phyloP scores from a whole-genome alignment of 495 filamentous ascomycete genomes.

The Penicillium pulvis region DNA sequence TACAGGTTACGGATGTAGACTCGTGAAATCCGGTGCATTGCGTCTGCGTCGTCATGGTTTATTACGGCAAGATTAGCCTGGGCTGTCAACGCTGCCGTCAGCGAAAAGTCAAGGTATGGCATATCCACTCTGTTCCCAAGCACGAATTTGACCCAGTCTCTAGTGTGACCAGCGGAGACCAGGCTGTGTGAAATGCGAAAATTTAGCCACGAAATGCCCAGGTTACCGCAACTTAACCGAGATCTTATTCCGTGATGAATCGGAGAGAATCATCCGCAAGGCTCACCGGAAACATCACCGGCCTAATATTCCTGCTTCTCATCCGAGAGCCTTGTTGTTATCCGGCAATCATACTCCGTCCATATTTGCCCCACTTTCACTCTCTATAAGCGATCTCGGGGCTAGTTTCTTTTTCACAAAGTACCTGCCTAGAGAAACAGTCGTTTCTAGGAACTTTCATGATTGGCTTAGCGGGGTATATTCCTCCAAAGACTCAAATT shows the following conservation, averaged over 20 bases:
- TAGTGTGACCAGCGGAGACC: conserved; percentile 4
- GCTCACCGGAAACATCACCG: background rate
- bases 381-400: background rate
- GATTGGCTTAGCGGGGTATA: background rate
- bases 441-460: background rate
- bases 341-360: background rate
- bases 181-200: background rate
- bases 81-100: conserved; percentile 6
- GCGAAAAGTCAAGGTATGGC: conserved; percentile 2
- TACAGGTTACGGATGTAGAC: background rate
- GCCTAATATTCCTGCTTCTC: background rate
- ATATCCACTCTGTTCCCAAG: background rate
- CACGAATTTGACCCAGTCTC: background rate
- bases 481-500: background rate
- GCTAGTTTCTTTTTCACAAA: conserved; percentile 3
- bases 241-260: conserved; percentile 1
- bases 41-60: background rate
- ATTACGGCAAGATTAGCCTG: conserved; percentile 1
- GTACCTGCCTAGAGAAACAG: conserved; percentile 1
- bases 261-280: background rate
- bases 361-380: background rate
- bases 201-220: background rate
- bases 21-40: background rate
- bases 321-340: background rate
- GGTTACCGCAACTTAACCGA: conserved; percentile 3